Conservation (phyloP, 768 basidiomycete species). For the Serpula lacrymans region DNA sequence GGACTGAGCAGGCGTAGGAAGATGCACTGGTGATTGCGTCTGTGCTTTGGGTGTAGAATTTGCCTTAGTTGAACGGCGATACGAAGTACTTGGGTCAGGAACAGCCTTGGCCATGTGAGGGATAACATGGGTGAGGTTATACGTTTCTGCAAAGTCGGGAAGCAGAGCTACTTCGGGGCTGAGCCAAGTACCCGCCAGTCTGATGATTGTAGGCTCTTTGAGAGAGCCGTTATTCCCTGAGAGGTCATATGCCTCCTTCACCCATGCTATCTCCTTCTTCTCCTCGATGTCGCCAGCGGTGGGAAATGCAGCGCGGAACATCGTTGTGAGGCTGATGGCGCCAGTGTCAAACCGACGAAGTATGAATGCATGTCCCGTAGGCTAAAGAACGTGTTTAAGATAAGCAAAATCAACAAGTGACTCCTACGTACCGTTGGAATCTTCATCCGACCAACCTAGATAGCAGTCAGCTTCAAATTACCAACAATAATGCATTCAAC, state of each 20-base stretch:
- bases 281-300: conserved; percentile 74
- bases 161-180: conserved; percentile 58
- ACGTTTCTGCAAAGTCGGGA: conserved; percentile 56
- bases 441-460: conserved; percentile 85
- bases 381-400: conserved; percentile 38
- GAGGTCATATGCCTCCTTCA: conserved; percentile 75
- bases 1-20: conserved; percentile 33
- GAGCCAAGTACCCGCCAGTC: conserved; percentile 91
- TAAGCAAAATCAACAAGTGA: conserved; percentile 8
- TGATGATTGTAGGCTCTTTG: conserved; percentile 54
- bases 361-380: conserved; percentile 85
- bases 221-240: conserved; percentile 72
- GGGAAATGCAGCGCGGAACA: conserved; percentile 95
- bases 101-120: conserved; percentile 61
- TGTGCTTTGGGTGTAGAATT: conserved; percentile 27
- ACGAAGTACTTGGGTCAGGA: conserved; percentile 76
- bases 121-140: conserved; percentile 60
- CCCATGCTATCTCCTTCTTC: conserved; percentile 77
- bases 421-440: conserved; percentile 83
- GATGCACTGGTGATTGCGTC: conserved; percentile 24
- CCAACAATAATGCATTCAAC: too few species aligned
- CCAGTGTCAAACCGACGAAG: conserved; percentile 92
- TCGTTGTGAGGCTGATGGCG: conserved; percentile 88
- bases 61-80: conserved; percentile 65
- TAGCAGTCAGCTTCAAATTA: conserved; percentile 13